phyloP scores from a whole-genome alignment of 176 grass and related monocot genomes.

The Phragmites australis region DNA sequence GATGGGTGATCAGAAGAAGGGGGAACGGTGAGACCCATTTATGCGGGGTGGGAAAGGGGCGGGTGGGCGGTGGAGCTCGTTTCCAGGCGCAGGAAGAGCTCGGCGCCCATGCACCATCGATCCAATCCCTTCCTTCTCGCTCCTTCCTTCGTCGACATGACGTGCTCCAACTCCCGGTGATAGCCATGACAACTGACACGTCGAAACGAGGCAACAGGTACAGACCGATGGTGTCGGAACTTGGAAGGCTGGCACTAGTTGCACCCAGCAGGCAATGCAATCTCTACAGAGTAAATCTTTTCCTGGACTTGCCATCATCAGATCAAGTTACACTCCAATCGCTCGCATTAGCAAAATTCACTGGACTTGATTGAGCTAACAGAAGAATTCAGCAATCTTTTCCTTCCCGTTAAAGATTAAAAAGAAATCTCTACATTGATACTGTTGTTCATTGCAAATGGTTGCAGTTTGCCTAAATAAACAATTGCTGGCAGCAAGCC shows the following conservation, averaged over 20 bases:
- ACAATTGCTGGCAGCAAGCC: not conserved
- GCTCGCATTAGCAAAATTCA: not conserved
- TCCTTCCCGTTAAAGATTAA: not conserved
- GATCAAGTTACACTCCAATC: not conserved
- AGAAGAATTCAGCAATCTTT: not conserved
- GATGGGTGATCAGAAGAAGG: not conserved
- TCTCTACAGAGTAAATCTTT: no score
- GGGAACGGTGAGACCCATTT: not conserved
- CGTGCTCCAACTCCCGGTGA: no score
- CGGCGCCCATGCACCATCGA: not conserved
- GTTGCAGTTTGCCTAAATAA: not conserved
- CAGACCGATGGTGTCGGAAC: no score
- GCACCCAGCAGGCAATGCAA: no score
- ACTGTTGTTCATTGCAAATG: not conserved
- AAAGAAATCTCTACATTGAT: slow-evolving; percentile 22
- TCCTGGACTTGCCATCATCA: no score
- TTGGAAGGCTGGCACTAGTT: no score
- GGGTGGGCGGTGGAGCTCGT: slow-evolving; percentile 36
- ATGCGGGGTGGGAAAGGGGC: not conserved
- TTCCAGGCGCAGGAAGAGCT: slow-evolving; percentile 24
- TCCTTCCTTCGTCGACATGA: no score
- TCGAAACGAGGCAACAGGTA: no score
- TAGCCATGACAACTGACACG: no score
- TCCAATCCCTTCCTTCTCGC: no score
- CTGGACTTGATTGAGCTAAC: not conserved